A percentile compares a stretch with the other conserved stretches of the same genome.
phyloP scores from a whole-genome alignment of 2,329 filamentous ascomycete genomes.

The Microcyclospora pomicola region DNA sequence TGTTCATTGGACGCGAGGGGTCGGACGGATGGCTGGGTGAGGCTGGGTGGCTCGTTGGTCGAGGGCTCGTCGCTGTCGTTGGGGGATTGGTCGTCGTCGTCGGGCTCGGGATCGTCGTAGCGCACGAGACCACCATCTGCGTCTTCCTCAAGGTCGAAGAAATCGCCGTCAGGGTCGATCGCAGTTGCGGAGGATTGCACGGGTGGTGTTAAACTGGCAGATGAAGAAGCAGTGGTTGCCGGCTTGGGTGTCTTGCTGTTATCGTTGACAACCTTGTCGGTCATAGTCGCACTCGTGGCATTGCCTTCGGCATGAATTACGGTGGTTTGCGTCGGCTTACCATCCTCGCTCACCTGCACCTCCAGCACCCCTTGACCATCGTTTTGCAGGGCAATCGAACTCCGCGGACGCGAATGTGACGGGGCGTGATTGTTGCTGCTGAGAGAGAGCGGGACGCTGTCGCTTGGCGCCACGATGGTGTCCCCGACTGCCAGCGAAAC shows the following conservation, averaged over 20 bases:
- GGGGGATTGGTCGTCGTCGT: slow-evolving; percentile 4
- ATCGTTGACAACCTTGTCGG: not conserved
- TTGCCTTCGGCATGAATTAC: not conserved
- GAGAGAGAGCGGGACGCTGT: slow-evolving; percentile 18
- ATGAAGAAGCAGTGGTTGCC: not conserved
- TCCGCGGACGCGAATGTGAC: slow-evolving; percentile 15
- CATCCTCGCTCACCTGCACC: too few relatives aligned
- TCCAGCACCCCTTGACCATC: not conserved
- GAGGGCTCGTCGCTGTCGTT: slow-evolving; percentile 2
- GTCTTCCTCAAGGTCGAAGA: slow-evolving; percentile 18
- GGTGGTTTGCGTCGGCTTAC: not conserved
- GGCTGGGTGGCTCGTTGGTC: not conserved
- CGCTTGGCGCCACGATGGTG: slow-evolving; percentile 22
- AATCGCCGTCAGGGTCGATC: slow-evolving; percentile 16
- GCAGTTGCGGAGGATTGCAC: not conserved
- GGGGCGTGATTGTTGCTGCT: slow-evolving; percentile 15
- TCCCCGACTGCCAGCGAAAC: slow-evolving; percentile 24
- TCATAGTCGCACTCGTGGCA: not conserved
- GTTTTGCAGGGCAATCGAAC: not conserved
- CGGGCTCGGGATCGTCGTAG: slow-evolving; percentile 1
- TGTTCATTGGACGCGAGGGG: not conserved
- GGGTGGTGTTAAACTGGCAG: not conserved
- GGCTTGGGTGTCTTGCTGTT: not conserved
- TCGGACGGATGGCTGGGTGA: not conserved
- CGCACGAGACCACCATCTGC: slow-evolving; percentile 6